Base-by-base conservation (phyloP, 1,139 yeast species). In the Saccharomycopsis hybrid region DNA sequence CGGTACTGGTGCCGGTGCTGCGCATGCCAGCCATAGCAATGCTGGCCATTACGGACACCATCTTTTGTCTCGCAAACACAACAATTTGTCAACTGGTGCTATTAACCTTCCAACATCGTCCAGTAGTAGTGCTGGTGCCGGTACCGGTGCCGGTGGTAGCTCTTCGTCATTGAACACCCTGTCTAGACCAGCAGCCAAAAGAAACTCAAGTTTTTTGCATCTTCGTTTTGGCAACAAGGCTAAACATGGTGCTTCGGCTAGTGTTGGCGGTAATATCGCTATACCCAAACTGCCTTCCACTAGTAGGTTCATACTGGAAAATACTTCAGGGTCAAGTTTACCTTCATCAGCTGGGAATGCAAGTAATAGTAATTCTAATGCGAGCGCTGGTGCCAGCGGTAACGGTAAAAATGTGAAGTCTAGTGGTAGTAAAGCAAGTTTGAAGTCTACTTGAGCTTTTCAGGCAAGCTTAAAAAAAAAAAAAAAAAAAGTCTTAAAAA, bases 221-320 rank as follows among this genome's bases (percentile, higher is more conserved):
- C 13, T 55, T 55, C n/a, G 64, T 59, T 46, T 56, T 53, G 42
- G 61, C 56, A n/a, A 47, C 56, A 31, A 9, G 8, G 33, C 33
- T 9, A 31, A n/a, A n/a, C n/a, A n/a, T n/a, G n/a, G n/a, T n/a
- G n/a, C n/a, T n/a, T n/a, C n/a, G n/a, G n/a, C n/a, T n/a, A n/a
- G n/a, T n/a, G n/a, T n/a, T n/a, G 18, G 48, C 56, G 13, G 60
- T 30, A 36, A 36, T 5, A 36, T 8, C 11, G 11, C 7, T 31
- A 11, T n/a, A n/a, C n/a, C n/a, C n/a, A n/a, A n/a, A n/a, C n/a
- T n/a, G n/a, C n/a, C n/a, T n/a, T n/a, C n/a, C n/a, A n/a, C n/a
- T n/a, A n/a, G n/a, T n/a, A n/a, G n/a, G n/a, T n/a, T n/a, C n/a
- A n/a, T n/a, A n/a, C n/a, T n/a, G n/a, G n/a, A n/a, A n/a, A n/a